A percentile compares a stretch with the other conserved stretches of the same genome.
phyloP scores from a whole-genome alignment of 2,329 filamentous ascomycete species.

The Xylaria sp. region DNA sequence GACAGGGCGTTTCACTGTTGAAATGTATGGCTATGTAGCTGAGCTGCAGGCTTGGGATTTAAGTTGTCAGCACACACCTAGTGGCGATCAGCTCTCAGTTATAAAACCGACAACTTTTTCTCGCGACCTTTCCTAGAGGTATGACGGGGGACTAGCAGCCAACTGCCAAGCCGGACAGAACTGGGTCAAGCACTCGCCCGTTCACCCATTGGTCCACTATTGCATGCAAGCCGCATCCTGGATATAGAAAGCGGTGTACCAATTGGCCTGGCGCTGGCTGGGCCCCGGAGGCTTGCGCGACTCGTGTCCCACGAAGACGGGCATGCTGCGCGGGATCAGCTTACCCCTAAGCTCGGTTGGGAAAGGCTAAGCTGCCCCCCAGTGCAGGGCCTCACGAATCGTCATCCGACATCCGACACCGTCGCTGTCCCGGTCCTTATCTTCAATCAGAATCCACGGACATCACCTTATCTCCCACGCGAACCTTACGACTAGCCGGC shows the following conservation, averaged over 20 bases:
- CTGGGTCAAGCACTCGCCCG: background rate
- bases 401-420: background rate
- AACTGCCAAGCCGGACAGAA: background rate
- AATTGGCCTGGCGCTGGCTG: background rate
- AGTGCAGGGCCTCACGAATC: background rate
- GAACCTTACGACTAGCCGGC: background rate
- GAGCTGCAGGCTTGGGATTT: constrained; percentile 8
- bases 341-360: background rate
- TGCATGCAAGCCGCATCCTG: background rate
- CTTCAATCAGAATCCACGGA: background rate
- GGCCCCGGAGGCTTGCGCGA: background rate
- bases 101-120: background rate
- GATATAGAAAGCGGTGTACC: background rate
- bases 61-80: constrained; percentile 1
- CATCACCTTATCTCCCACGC: background rate
- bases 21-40: constrained; percentile 3
- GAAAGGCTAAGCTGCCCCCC: background rate
- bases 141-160: background rate
- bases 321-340: background rate
- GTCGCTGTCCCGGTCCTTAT: background rate
- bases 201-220: background rate
- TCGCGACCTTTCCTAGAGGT: background rate
- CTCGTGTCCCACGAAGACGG: background rate
- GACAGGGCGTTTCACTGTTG: background rate
- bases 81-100: constrained; percentile 6